Base-by-base conservation (phyloP, 2,329 filamentous ascomycete species). In the Orbilia oligospora region DNA sequence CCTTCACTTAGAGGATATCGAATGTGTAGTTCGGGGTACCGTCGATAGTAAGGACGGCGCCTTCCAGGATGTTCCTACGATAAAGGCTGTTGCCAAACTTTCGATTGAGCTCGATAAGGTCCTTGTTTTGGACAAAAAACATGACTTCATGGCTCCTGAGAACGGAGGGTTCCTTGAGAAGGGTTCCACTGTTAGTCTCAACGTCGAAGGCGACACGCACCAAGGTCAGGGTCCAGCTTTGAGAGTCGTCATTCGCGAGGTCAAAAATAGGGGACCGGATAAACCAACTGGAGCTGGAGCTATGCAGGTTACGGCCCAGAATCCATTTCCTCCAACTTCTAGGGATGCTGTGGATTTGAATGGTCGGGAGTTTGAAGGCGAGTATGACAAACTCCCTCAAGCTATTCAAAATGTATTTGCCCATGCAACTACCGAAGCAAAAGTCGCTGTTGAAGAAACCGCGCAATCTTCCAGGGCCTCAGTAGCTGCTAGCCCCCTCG, bases 101-200 rank as follows among this genome's bases (percentile, higher is more conserved):
- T 76, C 71, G 5, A 70, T 76, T 18, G 30, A 64, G 20, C 22
- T 76, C 16, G 71, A 76, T 36, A 76, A 76, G 18, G 48, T 49
- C 49, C 24, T 76, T 36, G 64, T 65, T 14, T 76, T 76, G 12
- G 56, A 55, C 2, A 24, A 65, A 20, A 56, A 64, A 18, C 51
- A 67, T 10, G 65, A 76, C 5, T 27, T 76, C 46, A 44, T 49
- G 12, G 24, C 44, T 38, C 64, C 53, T 12, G 65, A 65, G 12
- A 64, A 76, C 27, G 71, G 64, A 24, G 55, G 38, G 6, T 53
- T 69, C 9, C 64, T 69, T 24, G 53, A 69, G 18, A 64, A 76
- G 9, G 64, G 58, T 38, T 65, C 71, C 16, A 48, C 51, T 20
- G 33, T 76, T 20, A 48, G 36, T 24, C 41, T 76, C 53, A 65